Evolutionary conservation across 2,329 filamentous ascomycete species (phyloP).

Genomic region (Xylariaceae sp.): DNA sequence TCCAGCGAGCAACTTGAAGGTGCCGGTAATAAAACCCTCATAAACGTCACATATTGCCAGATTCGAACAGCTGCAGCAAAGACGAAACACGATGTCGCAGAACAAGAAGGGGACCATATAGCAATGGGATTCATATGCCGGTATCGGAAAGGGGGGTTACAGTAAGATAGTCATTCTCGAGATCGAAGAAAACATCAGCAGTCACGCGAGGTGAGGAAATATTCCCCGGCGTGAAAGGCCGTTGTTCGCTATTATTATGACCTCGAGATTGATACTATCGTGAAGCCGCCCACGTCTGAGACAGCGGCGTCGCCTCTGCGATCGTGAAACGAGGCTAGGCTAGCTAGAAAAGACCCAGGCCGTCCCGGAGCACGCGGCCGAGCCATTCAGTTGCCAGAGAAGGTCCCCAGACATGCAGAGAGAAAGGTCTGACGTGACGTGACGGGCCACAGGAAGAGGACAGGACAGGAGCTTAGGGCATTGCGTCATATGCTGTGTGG

Average conservation of each 20-base stretch:
- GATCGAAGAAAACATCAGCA: not conserved
- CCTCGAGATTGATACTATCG: too few species aligned
- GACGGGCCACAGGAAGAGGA: not conserved
- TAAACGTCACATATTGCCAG: conserved; percentile 4
- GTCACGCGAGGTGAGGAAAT: not conserved
- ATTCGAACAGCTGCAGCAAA: conserved; percentile 9
- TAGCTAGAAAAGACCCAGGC: not conserved
- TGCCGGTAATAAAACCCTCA: not conserved
- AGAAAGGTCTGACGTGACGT: not conserved
- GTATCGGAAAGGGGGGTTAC: not conserved
- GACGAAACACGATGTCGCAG: not conserved
- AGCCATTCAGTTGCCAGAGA: not conserved
- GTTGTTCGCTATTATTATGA: not conserved
- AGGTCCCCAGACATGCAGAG: not conserved
- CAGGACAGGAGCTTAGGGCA: too few species aligned
- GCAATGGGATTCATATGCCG: not conserved
- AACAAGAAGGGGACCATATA: not conserved
- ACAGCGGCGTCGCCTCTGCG: not conserved
- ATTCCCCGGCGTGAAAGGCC: not conserved
- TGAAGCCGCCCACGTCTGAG: too few species aligned
- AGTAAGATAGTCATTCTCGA: not conserved
- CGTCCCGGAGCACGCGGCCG: not conserved
- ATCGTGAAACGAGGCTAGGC: not conserved
- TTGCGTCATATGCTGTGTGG: not conserved
- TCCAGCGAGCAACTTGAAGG: not conserved